These are phyloP conservation scores for Lactuca saligna DNA, from an alignment of 129 eudicot species.

Conservation along the genomic window DNA sequence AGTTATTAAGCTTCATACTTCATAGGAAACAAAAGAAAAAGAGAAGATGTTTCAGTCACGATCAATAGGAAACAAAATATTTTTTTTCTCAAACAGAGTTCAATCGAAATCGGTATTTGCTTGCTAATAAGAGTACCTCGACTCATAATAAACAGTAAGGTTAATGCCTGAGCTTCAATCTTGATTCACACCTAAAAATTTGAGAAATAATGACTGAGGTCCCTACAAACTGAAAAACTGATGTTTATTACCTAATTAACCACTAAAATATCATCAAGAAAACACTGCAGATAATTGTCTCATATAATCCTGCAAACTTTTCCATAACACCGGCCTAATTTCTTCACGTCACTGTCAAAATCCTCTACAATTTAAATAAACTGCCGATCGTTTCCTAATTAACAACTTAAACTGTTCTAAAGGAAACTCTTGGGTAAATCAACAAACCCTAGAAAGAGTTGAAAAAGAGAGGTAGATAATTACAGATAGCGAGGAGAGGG, in stretches of 20 bases:
- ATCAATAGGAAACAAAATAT: too few relatives aligned
- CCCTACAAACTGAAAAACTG: slow-evolving; percentile 8
- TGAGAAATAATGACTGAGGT: slow-evolving; percentile 7
- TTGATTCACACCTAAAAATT: slow-evolving; percentile 21
- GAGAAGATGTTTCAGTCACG: too few relatives aligned
- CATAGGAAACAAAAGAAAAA: too few relatives aligned
- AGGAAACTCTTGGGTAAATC: background rate
- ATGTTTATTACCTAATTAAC: slow-evolving; percentile 8
- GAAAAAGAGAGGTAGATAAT: background rate
- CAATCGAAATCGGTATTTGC: slow-evolving; percentile 11
- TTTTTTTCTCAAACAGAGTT: background rate
- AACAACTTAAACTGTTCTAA: background rate
- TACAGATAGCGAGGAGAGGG: slow-evolving; percentile 95
- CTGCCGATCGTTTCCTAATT: slow-evolving; percentile 4
- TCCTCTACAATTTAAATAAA: slow-evolving; percentile 6
- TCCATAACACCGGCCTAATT: slow-evolving; percentile 14
- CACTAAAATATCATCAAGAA: background rate
- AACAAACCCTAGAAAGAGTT: slow-evolving; percentile 40
- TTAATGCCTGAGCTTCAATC: background rate
- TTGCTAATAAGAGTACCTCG: background rate
- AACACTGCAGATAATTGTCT: background rate
- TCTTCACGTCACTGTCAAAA: slow-evolving; percentile 7
- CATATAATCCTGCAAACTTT: slow-evolving; percentile 1
- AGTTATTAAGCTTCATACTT: background rate
- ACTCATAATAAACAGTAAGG: background rate